These are phyloP conservation scores for Pleurotus salmoneostramineus DNA, from an alignment of 768 basidiomycete genomes.

Conservation along the genomic window DNA sequence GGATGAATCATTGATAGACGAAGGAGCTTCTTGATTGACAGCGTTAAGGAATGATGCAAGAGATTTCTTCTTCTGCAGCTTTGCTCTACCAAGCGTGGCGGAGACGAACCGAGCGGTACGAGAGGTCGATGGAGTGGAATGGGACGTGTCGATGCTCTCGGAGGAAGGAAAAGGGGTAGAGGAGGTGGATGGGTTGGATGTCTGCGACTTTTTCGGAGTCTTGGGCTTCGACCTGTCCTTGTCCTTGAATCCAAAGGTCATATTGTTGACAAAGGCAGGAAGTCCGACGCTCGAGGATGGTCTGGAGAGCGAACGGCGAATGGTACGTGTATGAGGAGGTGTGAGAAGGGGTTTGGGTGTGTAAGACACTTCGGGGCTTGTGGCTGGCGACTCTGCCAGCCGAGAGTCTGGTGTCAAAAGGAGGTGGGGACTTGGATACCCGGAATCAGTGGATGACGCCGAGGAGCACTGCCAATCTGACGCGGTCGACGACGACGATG, in stretches of 20 bases:
- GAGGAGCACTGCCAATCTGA: neutral
- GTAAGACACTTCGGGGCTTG: constrained; percentile 1
- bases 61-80: constrained; percentile 32
- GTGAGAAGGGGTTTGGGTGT: constrained; percentile 1
- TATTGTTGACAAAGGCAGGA: constrained; percentile 5
- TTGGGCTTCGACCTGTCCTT: constrained; percentile 7
- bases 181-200: neutral
- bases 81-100: constrained; percentile 10
- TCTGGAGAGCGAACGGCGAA: constrained; percentile 5
- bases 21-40: constrained; percentile 8
- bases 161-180: neutral
- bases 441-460: constrained; percentile 5
- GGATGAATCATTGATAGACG: constrained; percentile 6
- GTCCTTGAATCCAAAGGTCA: constrained; percentile 8
- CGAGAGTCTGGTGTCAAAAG: neutral
- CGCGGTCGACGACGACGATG: neutral
- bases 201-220: neutral
- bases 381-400: neutral
- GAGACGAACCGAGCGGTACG: constrained; percentile 1
- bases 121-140: neutral
- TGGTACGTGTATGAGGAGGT: neutral
- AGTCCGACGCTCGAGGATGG: constrained; percentile 3
- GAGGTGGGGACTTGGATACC: neutral
- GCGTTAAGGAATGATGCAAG: constrained; percentile 27
- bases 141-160: neutral